phyloP scores from a whole-genome alignment of 1,284 basidiomycete species.

The Ganoderma multipileum region DNA sequence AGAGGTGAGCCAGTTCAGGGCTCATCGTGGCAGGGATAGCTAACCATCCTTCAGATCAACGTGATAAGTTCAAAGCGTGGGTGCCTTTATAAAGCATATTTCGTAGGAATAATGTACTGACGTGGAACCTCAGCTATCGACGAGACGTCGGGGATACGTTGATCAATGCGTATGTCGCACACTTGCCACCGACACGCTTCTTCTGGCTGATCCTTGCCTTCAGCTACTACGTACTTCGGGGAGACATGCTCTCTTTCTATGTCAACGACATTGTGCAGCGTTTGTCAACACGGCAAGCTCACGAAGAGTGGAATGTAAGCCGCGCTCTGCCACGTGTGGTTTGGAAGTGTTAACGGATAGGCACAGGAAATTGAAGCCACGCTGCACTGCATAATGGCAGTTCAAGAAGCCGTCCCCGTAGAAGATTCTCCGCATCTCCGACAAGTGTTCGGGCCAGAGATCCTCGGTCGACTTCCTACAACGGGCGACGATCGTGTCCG shows the following conservation, averaged over 20 bases:
- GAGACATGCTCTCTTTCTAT: slow-evolving; percentile 80
- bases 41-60: slow-evolving; percentile 57
- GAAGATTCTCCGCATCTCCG: slow-evolving; percentile 71
- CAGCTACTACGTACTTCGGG: slow-evolving; percentile 88
- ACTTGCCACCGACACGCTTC: too few relatives aligned
- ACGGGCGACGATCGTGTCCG: slow-evolving; percentile 72
- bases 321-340: background rate
- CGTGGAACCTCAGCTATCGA: slow-evolving; percentile 65
- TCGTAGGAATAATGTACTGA: background rate
- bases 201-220: background rate
- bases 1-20: slow-evolving; percentile 58
- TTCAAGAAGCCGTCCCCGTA: slow-evolving; percentile 86
- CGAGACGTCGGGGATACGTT: slow-evolving; percentile 90
- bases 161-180: slow-evolving; percentile 78
- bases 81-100: slow-evolving; percentile 34
- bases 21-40: background rate
- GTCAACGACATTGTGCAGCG: slow-evolving; percentile 65
- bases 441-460: slow-evolving; percentile 72
- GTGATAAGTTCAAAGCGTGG: slow-evolving; percentile 79
- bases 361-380: slow-evolving; percentile 83
- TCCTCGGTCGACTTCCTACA: slow-evolving; percentile 72
- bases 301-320: slow-evolving; percentile 75
- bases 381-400: slow-evolving; percentile 82
- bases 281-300: slow-evolving; percentile 47
- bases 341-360: background rate